Conservation (phyloP, 176 grass and related monocot genomes). For the Ensete ventricosum region DNA sequence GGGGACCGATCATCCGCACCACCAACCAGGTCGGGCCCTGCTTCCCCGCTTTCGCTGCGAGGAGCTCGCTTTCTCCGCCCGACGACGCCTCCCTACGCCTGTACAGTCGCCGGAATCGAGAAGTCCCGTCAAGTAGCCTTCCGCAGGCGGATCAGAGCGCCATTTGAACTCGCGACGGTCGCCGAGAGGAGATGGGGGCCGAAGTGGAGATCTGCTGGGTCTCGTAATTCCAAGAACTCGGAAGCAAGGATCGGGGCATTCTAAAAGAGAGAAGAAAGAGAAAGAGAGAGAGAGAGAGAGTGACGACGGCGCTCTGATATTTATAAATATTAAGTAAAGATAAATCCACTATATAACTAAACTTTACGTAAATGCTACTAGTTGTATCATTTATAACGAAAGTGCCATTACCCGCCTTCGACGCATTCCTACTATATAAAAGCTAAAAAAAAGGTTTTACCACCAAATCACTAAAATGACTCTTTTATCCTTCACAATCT, state of each 20-base stretch:
- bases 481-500: no score
- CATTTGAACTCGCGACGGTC: not conserved
- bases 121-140: not conserved
- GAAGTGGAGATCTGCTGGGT: not conserved
- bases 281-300: not conserved
- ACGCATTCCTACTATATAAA: no score
- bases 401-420: no score
- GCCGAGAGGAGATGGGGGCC: not conserved
- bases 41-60: not conserved
- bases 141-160: not conserved
- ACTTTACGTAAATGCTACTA: no score
- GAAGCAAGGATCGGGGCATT: not conserved
- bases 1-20: not conserved
- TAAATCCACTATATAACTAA: no score
- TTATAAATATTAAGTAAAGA: no score
- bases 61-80: not conserved
- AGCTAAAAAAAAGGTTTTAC: no score
- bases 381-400: no score
- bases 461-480: no score
- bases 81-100: no score
- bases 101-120: not conserved
- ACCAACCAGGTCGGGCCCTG: not conserved
- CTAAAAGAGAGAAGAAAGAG: not conserved
- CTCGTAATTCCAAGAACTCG: not conserved
- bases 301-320: not conserved